Evolutionary conservation across 768 basidiomycete species (phyloP).

Genomic region (Galerina marginata): DNA sequence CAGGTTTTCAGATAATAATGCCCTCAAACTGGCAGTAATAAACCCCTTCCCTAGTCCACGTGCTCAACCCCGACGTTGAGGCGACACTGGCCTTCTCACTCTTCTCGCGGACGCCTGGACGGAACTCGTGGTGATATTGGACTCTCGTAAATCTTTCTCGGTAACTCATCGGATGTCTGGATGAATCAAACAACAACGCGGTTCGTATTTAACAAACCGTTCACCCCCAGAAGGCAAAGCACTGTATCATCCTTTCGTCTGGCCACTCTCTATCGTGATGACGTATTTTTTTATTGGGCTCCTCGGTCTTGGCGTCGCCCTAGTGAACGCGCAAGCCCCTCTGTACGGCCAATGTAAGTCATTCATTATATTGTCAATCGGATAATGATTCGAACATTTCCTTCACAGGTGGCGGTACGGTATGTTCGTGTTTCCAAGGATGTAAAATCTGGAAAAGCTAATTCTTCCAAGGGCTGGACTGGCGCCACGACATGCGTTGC

Average conservation of each 20-base stretch:
- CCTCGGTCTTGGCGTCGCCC: neutral
- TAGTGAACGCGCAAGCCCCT: conserved; percentile 1
- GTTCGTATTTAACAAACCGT: neutral
- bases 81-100: too few relatives aligned
- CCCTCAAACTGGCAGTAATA: too few relatives aligned
- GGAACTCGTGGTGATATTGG: too few relatives aligned
- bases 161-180: conserved; percentile 4
- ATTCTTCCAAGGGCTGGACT: conserved; percentile 2
- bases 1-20: too few relatives aligned
- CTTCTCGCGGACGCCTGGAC: too few relatives aligned
- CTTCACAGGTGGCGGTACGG: neutral
- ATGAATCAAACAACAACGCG: neutral
- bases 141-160: neutral
- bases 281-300: neutral
- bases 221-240: neutral
- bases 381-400: neutral
- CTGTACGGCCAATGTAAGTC: conserved; percentile 5
- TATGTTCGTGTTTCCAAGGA: neutral
- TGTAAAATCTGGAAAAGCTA: neutral
- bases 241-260: neutral
- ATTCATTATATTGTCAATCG: too few relatives aligned
- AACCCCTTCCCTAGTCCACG: too few relatives aligned
- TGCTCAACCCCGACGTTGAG: too few relatives aligned
- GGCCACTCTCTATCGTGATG: neutral
- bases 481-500: conserved; percentile 6